These are phyloP conservation scores for Colletotrichum melonis DNA, from an alignment of 2,329 filamentous ascomycete species.

Conservation along the genomic window DNA sequence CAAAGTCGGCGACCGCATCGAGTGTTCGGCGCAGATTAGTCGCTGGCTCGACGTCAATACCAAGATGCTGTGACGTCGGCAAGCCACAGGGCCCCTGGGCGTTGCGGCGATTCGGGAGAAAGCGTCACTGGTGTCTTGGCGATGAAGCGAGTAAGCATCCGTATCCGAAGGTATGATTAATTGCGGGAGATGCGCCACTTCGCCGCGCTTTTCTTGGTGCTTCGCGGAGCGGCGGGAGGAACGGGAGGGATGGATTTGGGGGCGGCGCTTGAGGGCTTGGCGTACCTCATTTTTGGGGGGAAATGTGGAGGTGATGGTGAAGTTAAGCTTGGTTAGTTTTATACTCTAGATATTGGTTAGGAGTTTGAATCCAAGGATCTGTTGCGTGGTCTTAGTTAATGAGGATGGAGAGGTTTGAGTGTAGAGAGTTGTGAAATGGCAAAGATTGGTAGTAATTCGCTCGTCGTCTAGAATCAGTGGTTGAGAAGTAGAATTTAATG, in stretches of 20 bases:
- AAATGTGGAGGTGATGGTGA: neutral
- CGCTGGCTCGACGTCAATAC: no score
- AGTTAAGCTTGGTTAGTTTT: no score
- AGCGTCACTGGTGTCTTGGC: neutral
- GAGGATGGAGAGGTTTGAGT: no score
- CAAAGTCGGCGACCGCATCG: no score
- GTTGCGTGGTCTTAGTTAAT: no score
- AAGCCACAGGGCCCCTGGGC: neutral
- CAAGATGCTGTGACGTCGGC: neutral
- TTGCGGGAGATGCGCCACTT: neutral
- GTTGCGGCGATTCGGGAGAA: neutral
- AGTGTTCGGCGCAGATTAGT: no score
- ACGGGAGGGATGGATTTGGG: neutral
- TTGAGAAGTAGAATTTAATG: no score
- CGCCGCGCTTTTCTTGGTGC: neutral
- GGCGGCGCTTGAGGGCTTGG: constrained; percentile 3
- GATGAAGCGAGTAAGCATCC: neutral
- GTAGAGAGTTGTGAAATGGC: no score
- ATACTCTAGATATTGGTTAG: no score
- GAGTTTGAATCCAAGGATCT: no score
- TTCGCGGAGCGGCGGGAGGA: neutral
- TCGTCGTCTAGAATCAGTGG: no score
- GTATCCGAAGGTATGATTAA: neutral
- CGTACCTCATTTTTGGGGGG: neutral
- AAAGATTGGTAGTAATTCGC: no score